phyloP scores from a whole-genome alignment of 2,329 filamentous ascomycete genomes.

The Cercospora sojina region DNA sequence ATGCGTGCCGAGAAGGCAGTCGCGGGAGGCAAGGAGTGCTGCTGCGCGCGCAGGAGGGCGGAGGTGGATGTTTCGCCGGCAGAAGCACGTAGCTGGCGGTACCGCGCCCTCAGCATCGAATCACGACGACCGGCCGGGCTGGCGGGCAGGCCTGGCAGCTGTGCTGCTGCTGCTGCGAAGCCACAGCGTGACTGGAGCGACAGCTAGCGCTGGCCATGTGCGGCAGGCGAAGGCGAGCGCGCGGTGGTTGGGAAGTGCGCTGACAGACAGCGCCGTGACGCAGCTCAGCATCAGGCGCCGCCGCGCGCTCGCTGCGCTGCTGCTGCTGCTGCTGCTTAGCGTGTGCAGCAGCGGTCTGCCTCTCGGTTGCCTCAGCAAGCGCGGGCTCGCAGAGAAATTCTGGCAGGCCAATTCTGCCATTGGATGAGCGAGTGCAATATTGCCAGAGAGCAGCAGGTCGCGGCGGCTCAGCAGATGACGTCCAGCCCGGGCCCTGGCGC shows the following conservation, averaged over 20 bases:
- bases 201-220: constrained; percentile 23
- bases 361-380: constrained; percentile 18
- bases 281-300: constrained; percentile 2
- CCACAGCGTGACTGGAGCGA: constrained; percentile 22
- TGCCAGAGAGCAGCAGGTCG: constrained; percentile 6
- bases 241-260: constrained; percentile 26
- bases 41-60: constrained; percentile 10
- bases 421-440: constrained; percentile 24
- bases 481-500: constrained; percentile 13
- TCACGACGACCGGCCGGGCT: constrained; percentile 14
- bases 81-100: constrained; percentile 25
- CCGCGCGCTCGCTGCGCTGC: constrained; percentile 13
- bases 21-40: constrained; percentile 13
- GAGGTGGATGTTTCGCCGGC: constrained; percentile 18
- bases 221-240: constrained; percentile 20
- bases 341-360: constrained; percentile 16
- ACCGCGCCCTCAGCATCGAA: constrained; percentile 21
- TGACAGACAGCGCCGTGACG: constrained; percentile 23
- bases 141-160: constrained; percentile 20
- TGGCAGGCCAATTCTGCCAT: constrained; percentile 27
- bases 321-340: constrained; percentile 16
- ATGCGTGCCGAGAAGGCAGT: constrained; percentile 6
- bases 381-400: constrained; percentile 22
- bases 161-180: constrained; percentile 21
- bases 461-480: constrained; percentile 21